phyloP scores from a whole-genome alignment of 2,329 filamentous ascomycete genomes.

The Escovopsis sp. region DNA sequence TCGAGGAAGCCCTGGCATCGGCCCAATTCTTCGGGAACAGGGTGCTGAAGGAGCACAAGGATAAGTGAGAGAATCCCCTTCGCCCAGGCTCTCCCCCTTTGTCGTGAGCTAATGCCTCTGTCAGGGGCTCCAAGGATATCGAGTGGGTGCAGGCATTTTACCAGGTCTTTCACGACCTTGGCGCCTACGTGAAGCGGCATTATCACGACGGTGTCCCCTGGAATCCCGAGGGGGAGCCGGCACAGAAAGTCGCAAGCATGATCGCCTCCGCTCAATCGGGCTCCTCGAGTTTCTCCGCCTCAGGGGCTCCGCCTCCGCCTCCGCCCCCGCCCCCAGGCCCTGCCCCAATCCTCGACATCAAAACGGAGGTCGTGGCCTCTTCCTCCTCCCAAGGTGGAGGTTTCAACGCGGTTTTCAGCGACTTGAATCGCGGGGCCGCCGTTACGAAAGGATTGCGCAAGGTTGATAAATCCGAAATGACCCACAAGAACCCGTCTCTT shows the following conservation, averaged over 20 bases:
- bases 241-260: slow-evolving; percentile 47
- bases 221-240: slow-evolving; percentile 66
- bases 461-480: slow-evolving; percentile 93
- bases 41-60: slow-evolving; percentile 81
- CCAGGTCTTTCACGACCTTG: slow-evolving; percentile 69
- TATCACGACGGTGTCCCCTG: slow-evolving; percentile 68
- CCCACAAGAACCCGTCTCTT: slow-evolving; percentile 89
- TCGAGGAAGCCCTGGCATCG: slow-evolving; percentile 67
- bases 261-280: slow-evolving; percentile 24
- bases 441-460: slow-evolving; percentile 83
- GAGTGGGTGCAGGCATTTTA: slow-evolving; percentile 92
- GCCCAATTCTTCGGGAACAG: slow-evolving; percentile 93
- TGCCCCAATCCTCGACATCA: slow-evolving; percentile 48
- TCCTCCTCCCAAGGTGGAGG: slow-evolving; percentile 44
- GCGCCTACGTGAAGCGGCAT: slow-evolving; percentile 71
- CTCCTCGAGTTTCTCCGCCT: slow-evolving; percentile 25
- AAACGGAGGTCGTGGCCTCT: slow-evolving; percentile 21
- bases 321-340: slow-evolving; percentile 59
- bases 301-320: slow-evolving; percentile 38
- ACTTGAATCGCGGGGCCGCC: slow-evolving; percentile 76
- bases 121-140: slow-evolving; percentile 61
- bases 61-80: slow-evolving; percentile 26
- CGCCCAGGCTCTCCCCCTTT: neutral
- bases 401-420: slow-evolving; percentile 76
- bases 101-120: slow-evolving; percentile 5